Percentiles rank a stretch among this genome's conserved stretches.
These are phyloP conservation scores for Leccinum imitatum DNA, from an alignment of 768 basidiomycete genomes.

Conservation along the genomic window DNA sequence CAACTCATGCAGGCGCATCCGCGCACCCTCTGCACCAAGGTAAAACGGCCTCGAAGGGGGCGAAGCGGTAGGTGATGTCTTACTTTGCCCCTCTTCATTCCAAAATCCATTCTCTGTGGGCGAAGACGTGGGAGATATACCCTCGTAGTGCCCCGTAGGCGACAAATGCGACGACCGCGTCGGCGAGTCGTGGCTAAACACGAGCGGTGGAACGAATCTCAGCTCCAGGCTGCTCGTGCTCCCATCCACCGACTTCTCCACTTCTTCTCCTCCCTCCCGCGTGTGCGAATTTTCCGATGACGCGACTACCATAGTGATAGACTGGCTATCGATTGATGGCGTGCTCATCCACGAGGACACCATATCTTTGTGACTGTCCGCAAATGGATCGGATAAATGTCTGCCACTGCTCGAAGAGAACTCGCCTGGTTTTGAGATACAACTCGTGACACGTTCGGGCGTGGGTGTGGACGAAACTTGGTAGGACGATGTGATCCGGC, in stretches of 20 bases:
- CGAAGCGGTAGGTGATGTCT: neutral
- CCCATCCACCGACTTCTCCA: neutral
- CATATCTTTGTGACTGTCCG: constrained; percentile 4
- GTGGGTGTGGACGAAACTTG: neutral
- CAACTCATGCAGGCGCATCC: constrained; percentile 17
- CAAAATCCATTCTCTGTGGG: neutral
- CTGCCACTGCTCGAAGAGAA: constrained; percentile 11
- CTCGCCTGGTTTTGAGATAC: constrained; percentile 5
- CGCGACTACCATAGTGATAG: neutral
- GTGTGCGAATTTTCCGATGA: neutral
- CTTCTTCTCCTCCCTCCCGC: neutral
- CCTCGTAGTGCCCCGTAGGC: constrained; percentile 21
- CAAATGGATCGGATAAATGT: constrained; percentile 20
- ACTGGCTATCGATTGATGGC: neutral
- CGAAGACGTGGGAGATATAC: constrained; percentile 1
- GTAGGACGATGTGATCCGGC: neutral
- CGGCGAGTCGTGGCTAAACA: neutral
- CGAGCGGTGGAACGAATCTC: constrained; percentile 14
- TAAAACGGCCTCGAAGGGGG: constrained; percentile 3
- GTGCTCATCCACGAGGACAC: constrained; percentile 15
- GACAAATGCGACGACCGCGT: constrained; percentile 9
- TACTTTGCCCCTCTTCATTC: constrained; percentile 2
- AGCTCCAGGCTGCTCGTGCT: constrained; percentile 24
- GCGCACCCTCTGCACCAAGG: constrained; percentile 8
- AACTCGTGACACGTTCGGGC: neutral